Conservation (phyloP, 768 basidiomycete species). For the Termitomyces titanicus region DNA sequence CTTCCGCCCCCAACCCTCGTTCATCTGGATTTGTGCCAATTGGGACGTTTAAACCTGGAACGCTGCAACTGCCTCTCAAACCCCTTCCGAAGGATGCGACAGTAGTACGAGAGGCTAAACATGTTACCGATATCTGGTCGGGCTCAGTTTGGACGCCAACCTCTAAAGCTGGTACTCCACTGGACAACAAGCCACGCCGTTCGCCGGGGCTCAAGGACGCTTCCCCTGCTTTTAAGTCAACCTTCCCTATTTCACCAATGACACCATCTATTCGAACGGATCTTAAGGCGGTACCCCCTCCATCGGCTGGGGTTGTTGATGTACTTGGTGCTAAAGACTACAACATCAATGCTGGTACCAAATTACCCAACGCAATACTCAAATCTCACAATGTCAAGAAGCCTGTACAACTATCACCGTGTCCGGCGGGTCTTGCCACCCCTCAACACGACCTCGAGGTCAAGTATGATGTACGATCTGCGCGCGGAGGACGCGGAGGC, state of each 20-base stretch:
- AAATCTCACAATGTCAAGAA: slow-evolving; percentile 12
- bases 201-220: slow-evolving; percentile 3
- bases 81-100: slow-evolving; percentile 24
- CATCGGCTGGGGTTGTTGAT: slow-evolving; percentile 7
- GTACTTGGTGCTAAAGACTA: slow-evolving; percentile 13
- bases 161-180: background rate
- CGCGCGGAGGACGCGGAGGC: slow-evolving; percentile 74
- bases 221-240: slow-evolving; percentile 19
- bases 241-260: slow-evolving; percentile 18
- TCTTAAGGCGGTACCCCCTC: slow-evolving; percentile 34
- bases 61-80: slow-evolving; percentile 22
- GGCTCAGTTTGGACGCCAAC: slow-evolving; percentile 5
- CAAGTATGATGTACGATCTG: slow-evolving; percentile 73
- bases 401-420: slow-evolving; percentile 18
- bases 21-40: slow-evolving; percentile 77
- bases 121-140: slow-evolving; percentile 39
- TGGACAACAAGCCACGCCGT: background rate
- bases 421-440: slow-evolving; percentile 27
- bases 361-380: slow-evolving; percentile 7
- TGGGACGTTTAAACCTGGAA: slow-evolving; percentile 45
- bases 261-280: slow-evolving; percentile 33
- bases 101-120: slow-evolving; percentile 33
- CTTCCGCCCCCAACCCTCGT: slow-evolving; percentile 58
- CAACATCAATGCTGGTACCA: slow-evolving; percentile 17
- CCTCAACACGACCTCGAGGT: slow-evolving; percentile 43